Evolutionary conservation across 2,329 filamentous ascomycete genomes (phyloP), one percentile per base, ranked within the genome.

Genomic region (Metarhizium robertsii): DNA sequence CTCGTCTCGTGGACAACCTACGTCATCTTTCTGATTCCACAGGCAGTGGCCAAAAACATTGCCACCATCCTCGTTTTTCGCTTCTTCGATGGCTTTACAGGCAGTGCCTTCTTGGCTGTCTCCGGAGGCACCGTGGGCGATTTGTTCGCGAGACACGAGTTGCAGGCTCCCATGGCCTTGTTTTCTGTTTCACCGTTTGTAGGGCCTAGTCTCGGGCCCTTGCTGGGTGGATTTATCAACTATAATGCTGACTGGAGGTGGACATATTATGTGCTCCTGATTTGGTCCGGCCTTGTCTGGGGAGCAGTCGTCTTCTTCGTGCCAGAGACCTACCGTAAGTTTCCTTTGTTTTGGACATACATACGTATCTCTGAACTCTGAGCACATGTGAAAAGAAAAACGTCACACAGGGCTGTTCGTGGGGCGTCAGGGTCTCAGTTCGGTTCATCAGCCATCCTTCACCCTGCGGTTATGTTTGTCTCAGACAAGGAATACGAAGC

Each of bases 61-160:
- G 73, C 83, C 61, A 94, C 90, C 5, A 83, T 95, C 75, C 73
- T 96, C 53, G 73, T 95, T 14, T 78, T 79, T 16, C 83, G 92
- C 6, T 96, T 96, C 68, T 78, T 96, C 51, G 80, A 86, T 63
- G 88, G 88, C 3, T 73, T 92, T 38, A 77, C 86, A 0, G 88
- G 88, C 3, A 84, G 80, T 59, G 81, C 84, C 2, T 87, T 87
- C 60, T 67, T 88, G 57, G 81, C 80, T 56, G 90, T 96, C 2
- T 87, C 90, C 0, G 91, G 90, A 45, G 90, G 90, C 13, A 95
- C 89, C 0, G 88, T 95, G 16, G 88, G 90, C 38, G 91, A 95
- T 65, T 71, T 92, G 60, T 94, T 92, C 65, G 73, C 75, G 11
- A 78, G 79, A 50, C 74, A 85, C 56, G 79, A 89, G 60, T 80